Evolutionary conservation across 1,139 yeast genomes (phyloP), one percentile per base, ranked within the genome.

Genomic region (Hyphopichia burtonii): DNA sequence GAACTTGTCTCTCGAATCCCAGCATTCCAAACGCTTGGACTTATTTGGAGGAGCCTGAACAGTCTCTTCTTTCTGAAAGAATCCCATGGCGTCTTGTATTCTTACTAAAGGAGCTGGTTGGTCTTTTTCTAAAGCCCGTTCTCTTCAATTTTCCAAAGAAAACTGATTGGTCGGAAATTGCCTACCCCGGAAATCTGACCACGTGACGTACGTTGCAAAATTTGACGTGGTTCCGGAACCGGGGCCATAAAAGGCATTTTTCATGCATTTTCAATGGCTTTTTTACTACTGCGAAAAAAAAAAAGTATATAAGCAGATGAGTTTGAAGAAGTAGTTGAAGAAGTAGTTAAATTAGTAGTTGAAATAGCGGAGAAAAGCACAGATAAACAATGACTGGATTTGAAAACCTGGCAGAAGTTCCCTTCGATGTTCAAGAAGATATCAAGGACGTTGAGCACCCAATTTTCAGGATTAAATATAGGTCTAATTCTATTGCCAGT

Each of bases 1-100:
- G 49, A 73, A 73, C 38, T 44, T 39, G 45, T 73, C 78, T 39
- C 78, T 62, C 10, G 74, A 56, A 32, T 68, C 74, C 78, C 78
- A 73, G 50, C 78, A 73, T 39, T 59, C 61, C 47, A 55, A 50
- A 44, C 78, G 62, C 45, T 66, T 64, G 15, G 65, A 53, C 44
- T 71, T 71, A 47, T 68, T 65, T 20, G 78, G 78, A 8, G 78
- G 74, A 28, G 57, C 49, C 6, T 58, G 61, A n/a, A 43, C 49
- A 16, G 56, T 56, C 17, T 67, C 66, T 22, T 51, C 47, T 38
- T 53, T 61, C 34, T 61, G 48, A 46, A 71, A 71, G 41, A 71
- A 56, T 18, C 74, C 75, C 76, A 71, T 70, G 10, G 20, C 42
- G 18, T 28, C 17, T 19, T n/a, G 23, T 6, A 20, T 6, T 30